Conservation (phyloP, 225 moss, liverwort and hornwort species). For the Polytrichum commune region DNA sequence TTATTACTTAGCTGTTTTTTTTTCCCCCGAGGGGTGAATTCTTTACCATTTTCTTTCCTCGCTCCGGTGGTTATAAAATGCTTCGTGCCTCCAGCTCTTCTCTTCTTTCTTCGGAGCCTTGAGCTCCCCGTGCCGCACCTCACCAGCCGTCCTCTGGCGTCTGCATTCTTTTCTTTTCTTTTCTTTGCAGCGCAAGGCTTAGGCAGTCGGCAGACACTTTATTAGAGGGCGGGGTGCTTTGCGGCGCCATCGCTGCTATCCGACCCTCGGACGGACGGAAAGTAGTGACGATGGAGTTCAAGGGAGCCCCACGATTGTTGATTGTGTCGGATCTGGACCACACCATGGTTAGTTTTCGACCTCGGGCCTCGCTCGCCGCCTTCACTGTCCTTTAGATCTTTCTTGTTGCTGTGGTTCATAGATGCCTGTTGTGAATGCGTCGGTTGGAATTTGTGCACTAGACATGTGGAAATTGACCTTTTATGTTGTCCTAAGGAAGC, state of each 20-base stretch:
- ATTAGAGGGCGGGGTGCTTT: not conserved
- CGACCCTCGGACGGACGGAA: not conserved
- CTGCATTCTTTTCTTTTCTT: not conserved
- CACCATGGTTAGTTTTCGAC: conserved; percentile 46
- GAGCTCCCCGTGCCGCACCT: not conserved
- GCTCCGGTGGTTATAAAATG: conserved; percentile 3
- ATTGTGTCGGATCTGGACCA: conserved; percentile 68
- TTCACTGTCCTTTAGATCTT: not conserved
- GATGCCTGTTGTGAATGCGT: too few species aligned
- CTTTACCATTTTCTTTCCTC: not conserved
- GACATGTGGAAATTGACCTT: too few species aligned
- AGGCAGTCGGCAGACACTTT: not conserved
- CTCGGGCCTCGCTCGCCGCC: not conserved
- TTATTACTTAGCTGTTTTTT: not conserved
- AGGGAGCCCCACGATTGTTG: conserved; percentile 56
- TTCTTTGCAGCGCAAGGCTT: not conserved
- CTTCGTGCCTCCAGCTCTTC: not conserved
- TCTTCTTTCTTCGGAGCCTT: conserved; percentile 16
- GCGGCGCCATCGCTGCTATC: not conserved
- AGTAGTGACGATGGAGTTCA: conserved; percentile 36
- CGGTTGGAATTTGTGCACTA: too few species aligned
- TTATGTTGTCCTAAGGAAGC: too few species aligned
- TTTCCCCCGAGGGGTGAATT: not conserved
- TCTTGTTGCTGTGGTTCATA: too few species aligned
- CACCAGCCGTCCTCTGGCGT: not conserved